Percentiles rank a stretch among this genome's conserved stretches.
These are phyloP conservation scores for Aristolochia contorta DNA, from an alignment of 164 flowering plant species.

Conservation along the genomic window DNA sequence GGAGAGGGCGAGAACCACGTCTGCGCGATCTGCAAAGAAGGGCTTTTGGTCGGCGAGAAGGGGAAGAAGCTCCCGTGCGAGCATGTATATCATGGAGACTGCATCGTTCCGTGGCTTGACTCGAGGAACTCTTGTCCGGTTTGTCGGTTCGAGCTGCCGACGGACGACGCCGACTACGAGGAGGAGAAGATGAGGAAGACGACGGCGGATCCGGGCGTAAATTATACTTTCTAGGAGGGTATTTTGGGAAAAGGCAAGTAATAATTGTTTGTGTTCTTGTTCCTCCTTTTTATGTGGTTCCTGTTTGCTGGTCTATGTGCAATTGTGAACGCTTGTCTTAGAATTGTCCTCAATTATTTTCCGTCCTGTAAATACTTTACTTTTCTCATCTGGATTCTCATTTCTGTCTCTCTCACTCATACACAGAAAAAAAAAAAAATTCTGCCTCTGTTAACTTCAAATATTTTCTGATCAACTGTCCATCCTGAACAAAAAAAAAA, in stretches of 20 bases:
- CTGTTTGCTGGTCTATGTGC: not conserved
- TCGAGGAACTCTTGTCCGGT: conserved; percentile 76
- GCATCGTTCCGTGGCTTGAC: conserved; percentile 70
- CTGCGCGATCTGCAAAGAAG: conserved; percentile 74
- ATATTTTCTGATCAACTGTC: too few species aligned
- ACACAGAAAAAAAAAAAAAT: too few species aligned
- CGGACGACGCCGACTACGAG: conserved; percentile 77
- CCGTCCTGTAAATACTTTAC: too few species aligned
- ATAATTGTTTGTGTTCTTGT: not conserved
- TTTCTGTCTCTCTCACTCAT: too few species aligned
- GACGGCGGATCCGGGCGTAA: not conserved
- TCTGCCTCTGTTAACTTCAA: too few species aligned
- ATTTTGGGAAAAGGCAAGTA: not conserved
- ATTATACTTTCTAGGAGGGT: not conserved
- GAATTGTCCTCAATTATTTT: too few species aligned
- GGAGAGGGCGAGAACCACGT: conserved; percentile 26
- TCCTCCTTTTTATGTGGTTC: not conserved
- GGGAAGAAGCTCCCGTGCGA: conserved; percentile 71
- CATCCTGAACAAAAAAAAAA: too few species aligned
- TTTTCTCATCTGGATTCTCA: too few species aligned
- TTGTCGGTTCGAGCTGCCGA: conserved; percentile 72
- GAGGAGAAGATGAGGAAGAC: conserved; percentile 45
- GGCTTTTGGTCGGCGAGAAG: conserved; percentile 33
- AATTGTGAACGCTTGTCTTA: too few species aligned
- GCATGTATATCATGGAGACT: conserved; percentile 73